These are phyloP conservation scores for Boletus barrowsii DNA, from an alignment of 768 basidiomycete species.

Conservation along the genomic window DNA sequence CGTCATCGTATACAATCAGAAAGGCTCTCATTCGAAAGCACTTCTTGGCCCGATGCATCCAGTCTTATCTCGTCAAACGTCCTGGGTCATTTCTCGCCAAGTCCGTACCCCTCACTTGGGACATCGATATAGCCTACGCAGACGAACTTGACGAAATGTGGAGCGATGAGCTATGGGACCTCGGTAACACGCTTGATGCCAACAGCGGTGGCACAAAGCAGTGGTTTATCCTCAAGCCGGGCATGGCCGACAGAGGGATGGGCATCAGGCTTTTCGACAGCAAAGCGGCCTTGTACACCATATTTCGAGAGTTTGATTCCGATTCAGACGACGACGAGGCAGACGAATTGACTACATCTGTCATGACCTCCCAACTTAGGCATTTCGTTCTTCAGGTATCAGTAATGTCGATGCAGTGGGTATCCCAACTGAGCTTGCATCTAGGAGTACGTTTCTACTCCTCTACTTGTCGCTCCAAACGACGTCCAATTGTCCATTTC, in stretches of 20 bases:
- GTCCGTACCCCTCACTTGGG: constrained; percentile 73
- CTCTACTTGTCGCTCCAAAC: constrained; percentile 73
- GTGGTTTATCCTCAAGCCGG: constrained; percentile 98
- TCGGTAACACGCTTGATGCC: constrained; percentile 57
- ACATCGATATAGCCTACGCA: constrained; percentile 81
- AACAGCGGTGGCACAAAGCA: constrained; percentile 22
- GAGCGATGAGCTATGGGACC: constrained; percentile 89
- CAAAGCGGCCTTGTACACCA: constrained; percentile 63
- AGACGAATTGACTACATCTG: constrained; percentile 44
- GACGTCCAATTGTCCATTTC: constrained; percentile 34
- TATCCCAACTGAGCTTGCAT: constrained; percentile 2
- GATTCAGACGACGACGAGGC: constrained; percentile 50
- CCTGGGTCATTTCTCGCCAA: constrained; percentile 51
- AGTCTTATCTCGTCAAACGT: constrained; percentile 70
- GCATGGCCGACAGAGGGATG: constrained; percentile 95
- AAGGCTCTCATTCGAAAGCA: constrained; percentile 96
- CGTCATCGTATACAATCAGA: constrained; percentile 84
- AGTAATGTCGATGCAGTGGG: neutral
- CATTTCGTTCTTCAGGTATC: constrained; percentile 94
- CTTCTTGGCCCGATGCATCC: constrained; percentile 74
- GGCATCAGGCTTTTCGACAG: constrained; percentile 89
- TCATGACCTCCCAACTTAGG: constrained; percentile 82
- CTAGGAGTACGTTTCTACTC: constrained; percentile 82
- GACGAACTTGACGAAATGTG: constrained; percentile 96
- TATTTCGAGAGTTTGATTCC: constrained; percentile 80